Percentiles rank a stretch among this genome's conserved stretches.
Evolutionary conservation across 805 yeast genomes (phyloP).

Genomic region (Kodamaea jinghongensis): DNA sequence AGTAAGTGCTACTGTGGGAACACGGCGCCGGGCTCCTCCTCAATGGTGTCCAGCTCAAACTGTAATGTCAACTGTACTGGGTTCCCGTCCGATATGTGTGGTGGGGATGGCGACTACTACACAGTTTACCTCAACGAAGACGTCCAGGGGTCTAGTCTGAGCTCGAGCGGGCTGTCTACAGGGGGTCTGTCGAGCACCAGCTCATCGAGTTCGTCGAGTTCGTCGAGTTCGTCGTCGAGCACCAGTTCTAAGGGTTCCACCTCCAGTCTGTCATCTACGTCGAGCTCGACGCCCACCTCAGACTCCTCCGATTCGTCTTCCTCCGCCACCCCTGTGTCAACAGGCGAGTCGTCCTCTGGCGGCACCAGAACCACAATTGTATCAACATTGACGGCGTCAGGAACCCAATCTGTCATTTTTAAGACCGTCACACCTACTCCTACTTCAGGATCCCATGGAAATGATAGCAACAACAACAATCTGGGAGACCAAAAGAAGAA

Average conservation of each 20-base stretch:
- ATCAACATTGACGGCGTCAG: slow-evolving; percentile 11
- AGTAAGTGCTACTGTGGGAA: slow-evolving; percentile 67
- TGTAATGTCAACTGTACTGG: slow-evolving; percentile 51
- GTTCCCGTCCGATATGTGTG: slow-evolving; percentile 61
- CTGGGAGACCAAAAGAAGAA: slow-evolving; percentile 6
- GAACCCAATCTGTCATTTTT: slow-evolving; percentile 18
- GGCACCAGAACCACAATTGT: slow-evolving; percentile 12
- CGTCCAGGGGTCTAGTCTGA: slow-evolving; percentile 11
- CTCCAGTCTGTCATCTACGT: slow-evolving; percentile 5
- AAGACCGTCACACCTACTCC: slow-evolving; percentile 22
- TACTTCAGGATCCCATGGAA: slow-evolving; percentile 2
- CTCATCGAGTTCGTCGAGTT: slow-evolving; percentile 10
- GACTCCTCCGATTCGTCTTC: slow-evolving; percentile 11
- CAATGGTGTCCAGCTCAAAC: slow-evolving; percentile 12
- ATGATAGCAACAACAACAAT: slow-evolving; percentile 8
- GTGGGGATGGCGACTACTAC: slow-evolving; percentile 40
- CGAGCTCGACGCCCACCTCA: slow-evolving; percentile 7
- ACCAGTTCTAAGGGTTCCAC: slow-evolving; percentile 4
- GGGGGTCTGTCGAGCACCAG: slow-evolving; percentile 10
- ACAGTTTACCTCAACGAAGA: slow-evolving; percentile 42
- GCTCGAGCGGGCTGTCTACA: slow-evolving; percentile 11
- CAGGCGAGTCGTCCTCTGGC: slow-evolving; percentile 13
- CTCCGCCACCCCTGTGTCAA: slow-evolving; percentile 8
- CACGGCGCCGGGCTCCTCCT: slow-evolving; percentile 28
- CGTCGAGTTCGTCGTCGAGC: slow-evolving; percentile 12